Conservation (phyloP, 2,329 filamentous ascomycete genomes). For the Achaetomium macrosporum region DNA sequence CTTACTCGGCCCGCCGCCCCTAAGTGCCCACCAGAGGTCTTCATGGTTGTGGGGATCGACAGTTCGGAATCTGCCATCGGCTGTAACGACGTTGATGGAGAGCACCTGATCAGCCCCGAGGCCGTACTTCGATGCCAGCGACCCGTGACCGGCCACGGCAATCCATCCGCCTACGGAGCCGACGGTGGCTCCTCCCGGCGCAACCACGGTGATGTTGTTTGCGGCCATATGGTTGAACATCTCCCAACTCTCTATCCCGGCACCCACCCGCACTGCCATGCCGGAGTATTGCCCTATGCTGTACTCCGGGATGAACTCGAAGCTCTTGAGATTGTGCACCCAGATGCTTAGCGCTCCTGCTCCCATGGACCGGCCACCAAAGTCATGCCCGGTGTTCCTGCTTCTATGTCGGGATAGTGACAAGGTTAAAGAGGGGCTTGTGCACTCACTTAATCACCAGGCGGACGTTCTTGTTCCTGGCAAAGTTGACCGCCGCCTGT, state of each 20-base stretch:
- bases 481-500: constrained; percentile 35
- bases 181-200: constrained; percentile 32
- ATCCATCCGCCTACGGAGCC: constrained; percentile 46
- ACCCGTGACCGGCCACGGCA: constrained; percentile 46
- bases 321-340: constrained; percentile 47
- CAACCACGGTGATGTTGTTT: constrained; percentile 30
- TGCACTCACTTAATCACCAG: constrained; percentile 35
- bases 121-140: constrained; percentile 41
- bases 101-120: constrained; percentile 49
- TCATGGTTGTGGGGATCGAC: constrained; percentile 36
- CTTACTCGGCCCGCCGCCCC: constrained; percentile 32
- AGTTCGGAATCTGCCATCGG: constrained; percentile 38
- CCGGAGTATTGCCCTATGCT: constrained; percentile 35
- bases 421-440: too few species aligned
- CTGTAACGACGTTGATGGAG: constrained; percentile 43
- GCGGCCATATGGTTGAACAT: constrained; percentile 29
- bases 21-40: constrained; percentile 39
- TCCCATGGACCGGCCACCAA: constrained; percentile 53
- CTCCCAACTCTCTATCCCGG: constrained; percentile 34
- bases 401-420: too few species aligned
- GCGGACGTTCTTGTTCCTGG: constrained; percentile 33
- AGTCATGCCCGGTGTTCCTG: constrained; percentile 49
- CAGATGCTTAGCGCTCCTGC: constrained; percentile 49
- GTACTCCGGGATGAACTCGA: constrained; percentile 31
- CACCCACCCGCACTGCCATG: constrained; percentile 42